Conservation (phyloP, 1,284 basidiomycete species). For the Gomphus sp. region DNA sequence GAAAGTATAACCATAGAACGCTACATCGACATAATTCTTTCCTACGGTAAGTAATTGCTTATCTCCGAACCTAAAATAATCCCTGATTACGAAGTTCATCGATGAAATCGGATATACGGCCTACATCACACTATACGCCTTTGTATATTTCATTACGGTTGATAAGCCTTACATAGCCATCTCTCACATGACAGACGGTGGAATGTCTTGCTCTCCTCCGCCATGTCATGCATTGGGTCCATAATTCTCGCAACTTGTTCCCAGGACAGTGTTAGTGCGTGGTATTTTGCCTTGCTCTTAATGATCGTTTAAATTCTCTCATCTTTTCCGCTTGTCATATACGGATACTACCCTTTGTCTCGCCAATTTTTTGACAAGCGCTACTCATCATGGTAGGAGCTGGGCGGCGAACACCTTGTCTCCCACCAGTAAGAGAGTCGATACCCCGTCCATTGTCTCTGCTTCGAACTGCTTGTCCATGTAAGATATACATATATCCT, state of each 20-base stretch:
- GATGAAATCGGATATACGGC: conserved; percentile 42
- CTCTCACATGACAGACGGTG: conserved; percentile 41
- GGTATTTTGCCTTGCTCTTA: conserved; percentile 46
- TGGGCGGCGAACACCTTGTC: conserved; percentile 50
- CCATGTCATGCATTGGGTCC: conserved; percentile 38
- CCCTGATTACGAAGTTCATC: conserved; percentile 30
- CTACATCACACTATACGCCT: conserved; percentile 44
- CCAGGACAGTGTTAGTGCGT: conserved; percentile 39
- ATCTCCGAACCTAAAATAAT: background rate
- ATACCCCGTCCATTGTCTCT: conserved; percentile 48
- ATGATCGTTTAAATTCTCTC: conserved; percentile 45
- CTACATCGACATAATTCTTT: conserved; percentile 46
- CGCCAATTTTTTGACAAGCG: too few species aligned
- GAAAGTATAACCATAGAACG: conserved; percentile 29
- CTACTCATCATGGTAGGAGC: conserved; percentile 27
- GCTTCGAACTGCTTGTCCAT: conserved; percentile 49
- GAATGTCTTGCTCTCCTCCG: conserved; percentile 40
- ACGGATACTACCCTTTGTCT: background rate
- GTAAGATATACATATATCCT: conserved; percentile 21
- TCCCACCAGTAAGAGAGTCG: conserved; percentile 48
- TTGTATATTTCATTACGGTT: conserved; percentile 45
- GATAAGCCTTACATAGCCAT: conserved; percentile 44
- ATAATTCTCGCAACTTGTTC: conserved; percentile 41
- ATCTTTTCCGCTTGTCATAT: conserved; percentile 49
- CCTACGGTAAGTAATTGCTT: conserved; percentile 31